Base-by-base conservation (phyloP, 2,329 filamentous ascomycete species). In the Fonsecaea monophora region DNA sequence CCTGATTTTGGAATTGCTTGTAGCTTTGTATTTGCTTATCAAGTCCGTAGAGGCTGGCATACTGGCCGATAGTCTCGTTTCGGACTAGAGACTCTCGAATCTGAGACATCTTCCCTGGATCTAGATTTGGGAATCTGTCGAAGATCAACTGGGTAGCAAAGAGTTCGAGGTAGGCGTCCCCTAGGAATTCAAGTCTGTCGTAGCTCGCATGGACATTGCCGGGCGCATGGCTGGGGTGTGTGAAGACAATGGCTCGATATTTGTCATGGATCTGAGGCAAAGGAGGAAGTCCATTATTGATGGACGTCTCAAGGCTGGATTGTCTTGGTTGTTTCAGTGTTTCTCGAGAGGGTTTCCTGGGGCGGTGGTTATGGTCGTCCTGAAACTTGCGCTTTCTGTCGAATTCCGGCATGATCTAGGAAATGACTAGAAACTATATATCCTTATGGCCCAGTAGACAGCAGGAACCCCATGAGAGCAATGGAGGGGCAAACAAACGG, bases 131-230 rank as follows among this genome's bases (percentile, higher is more conserved):
- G 74, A 94, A 95, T 8, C 87, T 91, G 65, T 88, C 82, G 77
- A 88, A 92, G 67, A 98, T 90, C 60, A 96, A 83, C 18, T 87
- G 85, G 0, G 91, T 89, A 5, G 93, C 87, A 55, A 93, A 87
- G 60, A 93, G 80, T 74, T 96, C 91, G 60, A 96, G 82, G 73
- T 94, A 94, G 21, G 92, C 90, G 76, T 98, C 94, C 6, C 94
- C 94, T 7, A 97, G 83, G 80, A 94, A 93, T 78, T 98, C 94
- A 6, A 97, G 86, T 18, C 87, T 86, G 74, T 97, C 94, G 77
- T 97, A 97, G 73, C 82, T 85, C 35, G 45, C 30, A 15, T 34
- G 32, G 4, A 30, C 30, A 35, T 68, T 35, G n/a, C 9, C 8
- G 30, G 57, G 13, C 10, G 65, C 62, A 12, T 63, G 40, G 48